Base-by-base conservation (phyloP, 73 alveolate species). In the Paramecium sonneborni region DNA sequence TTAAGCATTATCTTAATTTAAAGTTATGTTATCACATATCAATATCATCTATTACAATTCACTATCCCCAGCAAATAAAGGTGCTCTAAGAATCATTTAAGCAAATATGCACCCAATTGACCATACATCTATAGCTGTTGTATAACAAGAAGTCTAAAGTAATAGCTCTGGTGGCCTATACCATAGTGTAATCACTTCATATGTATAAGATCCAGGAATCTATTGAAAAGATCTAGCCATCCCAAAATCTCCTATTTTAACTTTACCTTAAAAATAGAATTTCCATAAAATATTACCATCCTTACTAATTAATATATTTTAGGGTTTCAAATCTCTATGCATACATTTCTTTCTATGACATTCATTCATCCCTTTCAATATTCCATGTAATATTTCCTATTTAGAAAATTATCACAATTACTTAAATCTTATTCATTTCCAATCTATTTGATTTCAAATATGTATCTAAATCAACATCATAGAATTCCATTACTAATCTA, bases 41-140 rank as follows among this genome's bases (percentile, higher is more conserved):
- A 43, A 43, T 79, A 87, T 95, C 46, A 95, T 52, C 85, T 95
- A 89, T 20, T 96, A 97, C 5, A 92, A 92, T 69, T 95, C 95
- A 20, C 92, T 82, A 35, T 93, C 94, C 2, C 97, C 98, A 4
- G 94, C 95, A 92, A 97, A 97, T 6, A 97, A 95, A 24, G 99
- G 98, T 69, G 92, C 88, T 57, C 95, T 84, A 85, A 94, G 97
- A 4, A 97, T 96, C 96, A 97, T 93, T 93, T 97, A 98, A 57
- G 76, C 98, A 92, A 97, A 97, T 12, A 97, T 97, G 85, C 97
- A 96, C 23, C 99, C 99, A 11, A 97, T 93, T 14, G 97, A 91
- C 99, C 99, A 96, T 34, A 97, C 96, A 97, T 97, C 99, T 28
- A 97, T 96, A 10, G 97, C 95, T 46, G 98, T 96, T 23, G 96